Conservation (phyloP, 164 flowering plant species). For the Aristolochia contorta region DNA sequence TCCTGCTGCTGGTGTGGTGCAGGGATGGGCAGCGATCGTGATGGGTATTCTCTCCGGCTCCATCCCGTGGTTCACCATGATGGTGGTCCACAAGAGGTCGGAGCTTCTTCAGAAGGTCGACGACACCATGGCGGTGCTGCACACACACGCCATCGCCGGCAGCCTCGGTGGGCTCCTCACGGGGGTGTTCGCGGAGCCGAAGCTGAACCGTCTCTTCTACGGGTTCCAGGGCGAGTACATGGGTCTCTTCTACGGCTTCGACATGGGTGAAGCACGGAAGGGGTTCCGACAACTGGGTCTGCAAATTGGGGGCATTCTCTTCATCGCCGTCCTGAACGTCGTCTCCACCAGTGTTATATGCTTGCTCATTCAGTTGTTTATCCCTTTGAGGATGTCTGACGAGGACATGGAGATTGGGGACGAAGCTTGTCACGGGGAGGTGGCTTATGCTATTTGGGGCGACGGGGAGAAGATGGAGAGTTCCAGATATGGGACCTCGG, state of each 20-base stretch:
- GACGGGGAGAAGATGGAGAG: slow-evolving; percentile 18
- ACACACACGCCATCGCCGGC: slow-evolving; percentile 40
- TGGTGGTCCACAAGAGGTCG: slow-evolving; percentile 38
- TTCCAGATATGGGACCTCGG: slow-evolving; percentile 7
- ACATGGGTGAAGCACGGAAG: slow-evolving; percentile 1
- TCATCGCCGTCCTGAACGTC: slow-evolving; percentile 17
- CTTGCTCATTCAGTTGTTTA: slow-evolving; percentile 18
- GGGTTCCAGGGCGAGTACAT: slow-evolving; percentile 4
- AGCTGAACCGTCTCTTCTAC: slow-evolving; percentile 24
- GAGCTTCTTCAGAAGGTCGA: slow-evolving; percentile 37
- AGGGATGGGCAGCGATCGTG: slow-evolving; percentile 34
- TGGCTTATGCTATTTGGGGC: slow-evolving; percentile 33
- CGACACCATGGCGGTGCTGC: slow-evolving; percentile 42
- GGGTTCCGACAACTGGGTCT: slow-evolving; percentile 30
- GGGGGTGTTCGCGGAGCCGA: slow-evolving; percentile 31
- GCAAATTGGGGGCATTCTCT: slow-evolving; percentile 27
- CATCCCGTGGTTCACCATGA: slow-evolving; percentile 43
- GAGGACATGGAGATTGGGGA: slow-evolving; percentile 33
- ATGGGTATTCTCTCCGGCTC: slow-evolving; percentile 33
- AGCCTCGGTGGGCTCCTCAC: slow-evolving; percentile 30
- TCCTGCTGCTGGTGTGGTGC: slow-evolving; percentile 36
- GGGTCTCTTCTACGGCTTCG: slow-evolving; percentile 29
- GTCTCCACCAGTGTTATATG: slow-evolving; percentile 23
- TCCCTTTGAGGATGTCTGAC: slow-evolving; percentile 29
- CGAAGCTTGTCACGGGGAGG: slow-evolving; percentile 32